Evolutionary conservation across 2,329 filamentous ascomycete species (phyloP).

Genomic region (Trichoderma breve): DNA sequence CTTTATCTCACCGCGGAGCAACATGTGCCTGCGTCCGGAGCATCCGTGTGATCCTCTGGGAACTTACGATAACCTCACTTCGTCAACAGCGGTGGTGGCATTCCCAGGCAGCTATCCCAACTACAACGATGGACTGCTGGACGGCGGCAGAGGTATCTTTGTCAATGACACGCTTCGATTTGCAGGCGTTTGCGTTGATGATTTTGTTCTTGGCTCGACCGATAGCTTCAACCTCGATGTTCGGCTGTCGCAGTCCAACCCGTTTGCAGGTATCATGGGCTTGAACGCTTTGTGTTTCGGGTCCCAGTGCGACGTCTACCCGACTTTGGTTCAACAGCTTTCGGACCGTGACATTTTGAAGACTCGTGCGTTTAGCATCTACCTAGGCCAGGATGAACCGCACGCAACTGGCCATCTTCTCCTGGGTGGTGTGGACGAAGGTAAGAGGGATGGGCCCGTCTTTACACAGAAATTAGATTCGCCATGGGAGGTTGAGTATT

Average conservation of each 20-base stretch:
- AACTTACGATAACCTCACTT: constrained; percentile 4
- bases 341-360: not conserved
- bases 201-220: not conserved
- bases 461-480: not conserved
- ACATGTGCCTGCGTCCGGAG: not conserved
- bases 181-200: not conserved
- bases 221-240: not conserved
- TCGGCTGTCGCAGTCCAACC: not conserved
- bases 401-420: constrained; percentile 1
- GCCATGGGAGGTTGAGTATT: constrained; percentile 3
- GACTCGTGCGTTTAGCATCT: constrained; percentile 9
- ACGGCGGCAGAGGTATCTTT: not conserved
- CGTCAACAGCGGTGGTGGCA: not conserved
- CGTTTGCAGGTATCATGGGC: not conserved
- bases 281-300: not conserved
- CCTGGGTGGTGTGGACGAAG: not conserved
- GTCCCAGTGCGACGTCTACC: not conserved
- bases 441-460: not conserved
- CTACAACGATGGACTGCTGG: not conserved
- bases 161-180: constrained; percentile 1
- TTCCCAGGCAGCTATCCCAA: constrained; percentile 5
- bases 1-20: not conserved
- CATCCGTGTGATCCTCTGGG: not conserved
- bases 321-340: constrained; percentile 6
- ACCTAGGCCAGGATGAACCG: not conserved